These are phyloP conservation scores for Leucocoprinus birnbaumii DNA, from an alignment of 768 basidiomycete genomes.

Conservation along the genomic window DNA sequence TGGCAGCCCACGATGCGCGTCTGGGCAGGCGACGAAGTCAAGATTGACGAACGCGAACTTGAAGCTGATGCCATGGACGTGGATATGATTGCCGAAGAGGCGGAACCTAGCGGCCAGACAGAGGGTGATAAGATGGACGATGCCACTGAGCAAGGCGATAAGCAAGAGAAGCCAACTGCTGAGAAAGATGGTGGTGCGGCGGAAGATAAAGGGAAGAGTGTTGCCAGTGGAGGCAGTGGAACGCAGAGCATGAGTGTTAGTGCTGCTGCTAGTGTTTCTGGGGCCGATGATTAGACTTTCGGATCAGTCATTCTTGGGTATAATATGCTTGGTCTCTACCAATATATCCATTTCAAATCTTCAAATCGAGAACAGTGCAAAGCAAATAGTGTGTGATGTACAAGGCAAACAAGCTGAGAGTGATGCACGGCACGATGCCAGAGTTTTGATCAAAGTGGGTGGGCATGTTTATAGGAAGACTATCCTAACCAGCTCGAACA, in stretches of 20 bases:
- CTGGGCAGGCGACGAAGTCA: slow-evolving; percentile 88
- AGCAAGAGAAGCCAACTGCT: background rate
- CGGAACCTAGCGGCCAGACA: slow-evolving; percentile 17
- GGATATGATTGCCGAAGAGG: slow-evolving; percentile 37
- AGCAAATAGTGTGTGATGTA: background rate
- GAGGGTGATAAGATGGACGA: slow-evolving; percentile 18
- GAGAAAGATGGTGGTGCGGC: slow-evolving; percentile 13
- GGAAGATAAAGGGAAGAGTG: slow-evolving; percentile 31
- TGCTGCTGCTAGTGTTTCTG: slow-evolving; percentile 43
- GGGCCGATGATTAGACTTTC: slow-evolving; percentile 38
- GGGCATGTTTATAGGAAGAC: slow-evolving; percentile 55
- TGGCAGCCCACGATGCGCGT: slow-evolving; percentile 97
- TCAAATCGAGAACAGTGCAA: background rate
- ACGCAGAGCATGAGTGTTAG: slow-evolving; percentile 65
- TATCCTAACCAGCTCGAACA: slow-evolving; percentile 69
- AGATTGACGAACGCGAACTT: slow-evolving; percentile 80
- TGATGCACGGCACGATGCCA: background rate
- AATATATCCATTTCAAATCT: slow-evolving; percentile 2
- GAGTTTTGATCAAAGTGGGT: background rate
- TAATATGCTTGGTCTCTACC: background rate
- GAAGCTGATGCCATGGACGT: slow-evolving; percentile 79
- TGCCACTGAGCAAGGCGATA: background rate
- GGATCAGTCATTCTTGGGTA: background rate
- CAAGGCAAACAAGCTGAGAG: background rate
- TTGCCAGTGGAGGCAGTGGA: slow-evolving; percentile 36